Base-by-base conservation (phyloP, 331 rosid genomes). In the Saraca asoca region DNA sequence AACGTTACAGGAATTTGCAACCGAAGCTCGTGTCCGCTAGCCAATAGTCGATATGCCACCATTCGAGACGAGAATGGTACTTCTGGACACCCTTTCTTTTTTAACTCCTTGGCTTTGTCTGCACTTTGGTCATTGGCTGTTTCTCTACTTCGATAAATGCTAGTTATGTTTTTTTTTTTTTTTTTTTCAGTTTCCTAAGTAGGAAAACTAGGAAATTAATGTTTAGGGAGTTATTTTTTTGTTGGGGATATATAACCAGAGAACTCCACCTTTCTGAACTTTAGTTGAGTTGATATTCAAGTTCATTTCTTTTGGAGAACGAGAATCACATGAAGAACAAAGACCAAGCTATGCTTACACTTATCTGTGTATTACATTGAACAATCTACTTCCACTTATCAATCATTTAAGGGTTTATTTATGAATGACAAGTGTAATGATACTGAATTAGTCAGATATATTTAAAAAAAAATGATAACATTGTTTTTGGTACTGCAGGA, bases 31-130 rank as follows among this genome's bases (percentile, higher is more conserved):
- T 92, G 98, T 51, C 98, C 98, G 59, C 77, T 92, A 24, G 98
- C 98, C 77, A 89, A 92, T 72, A 89, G 95, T 87, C 96, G 98
- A 59, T 92, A 89, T 61, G 92, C 95, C 49, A 91, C 98, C 63
- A 91, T 91, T 73, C 82, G 95, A 15, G 98, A 89, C 2, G 86
- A 85, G 9, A 85, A 87, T 13, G 96, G 96, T 87, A 85, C 42
- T 64, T 64, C 49, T 52, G n/a, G 65, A 5, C 33, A 31, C 16
- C 15, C 24, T 59, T 37, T 70, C 46, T 58, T 18, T 38, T 24
- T 7, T 0, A 16, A 43, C 2, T 46, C 5, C 11, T 9, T 42
- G 9, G 19, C 5, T 37, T 66, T 10, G 10, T 68, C 51, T 39
- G 51, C 11, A 42, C 9, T 56, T 17, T 24, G 35, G 16, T 53